Percentiles rank a stretch among this genome's conserved stretches.
Evolutionary conservation across 352 stramenopile species (phyloP).

Genomic region (Pythium pectinolyticum): DNA sequence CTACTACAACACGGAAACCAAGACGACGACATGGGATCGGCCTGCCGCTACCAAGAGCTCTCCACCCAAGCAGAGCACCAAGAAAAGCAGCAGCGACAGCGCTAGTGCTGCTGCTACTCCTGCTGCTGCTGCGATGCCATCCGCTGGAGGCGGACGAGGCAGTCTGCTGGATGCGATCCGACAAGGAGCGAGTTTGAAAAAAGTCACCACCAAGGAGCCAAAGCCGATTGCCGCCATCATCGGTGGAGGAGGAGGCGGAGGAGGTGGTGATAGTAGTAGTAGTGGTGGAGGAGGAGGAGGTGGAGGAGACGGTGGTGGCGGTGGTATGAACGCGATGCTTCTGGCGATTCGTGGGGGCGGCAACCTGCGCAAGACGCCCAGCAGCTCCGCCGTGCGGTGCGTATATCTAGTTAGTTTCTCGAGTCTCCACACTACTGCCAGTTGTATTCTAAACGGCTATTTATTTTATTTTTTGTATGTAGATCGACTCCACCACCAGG

Average conservation of each 20-base stretch:
- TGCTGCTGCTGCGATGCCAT: slow-evolving; percentile 4
- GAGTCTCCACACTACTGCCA: background rate
- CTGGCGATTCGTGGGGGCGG: slow-evolving; percentile 68
- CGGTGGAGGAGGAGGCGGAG: background rate
- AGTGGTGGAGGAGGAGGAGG: slow-evolving; percentile 20
- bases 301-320: slow-evolving; percentile 30
- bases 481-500: slow-evolving; percentile 28
- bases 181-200: slow-evolving; percentile 70
- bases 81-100: slow-evolving; percentile 29
- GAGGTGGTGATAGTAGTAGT: slow-evolving; percentile 5
- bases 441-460: background rate
- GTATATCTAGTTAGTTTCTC: background rate
- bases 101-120: background rate
- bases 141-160: slow-evolving; percentile 33
- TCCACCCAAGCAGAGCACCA: slow-evolving; percentile 17
- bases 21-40: slow-evolving; percentile 86
- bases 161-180: slow-evolving; percentile 74
- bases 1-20: slow-evolving; percentile 89
- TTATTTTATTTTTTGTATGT: background rate
- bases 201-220: slow-evolving; percentile 74
- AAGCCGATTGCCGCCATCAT: slow-evolving; percentile 47
- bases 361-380: slow-evolving; percentile 56
- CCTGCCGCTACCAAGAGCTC: slow-evolving; percentile 29
- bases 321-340: slow-evolving; percentile 70
- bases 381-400: slow-evolving; percentile 34